Base-by-base conservation (phyloP, 116 monocot genomes). In the Iris pallida region DNA sequence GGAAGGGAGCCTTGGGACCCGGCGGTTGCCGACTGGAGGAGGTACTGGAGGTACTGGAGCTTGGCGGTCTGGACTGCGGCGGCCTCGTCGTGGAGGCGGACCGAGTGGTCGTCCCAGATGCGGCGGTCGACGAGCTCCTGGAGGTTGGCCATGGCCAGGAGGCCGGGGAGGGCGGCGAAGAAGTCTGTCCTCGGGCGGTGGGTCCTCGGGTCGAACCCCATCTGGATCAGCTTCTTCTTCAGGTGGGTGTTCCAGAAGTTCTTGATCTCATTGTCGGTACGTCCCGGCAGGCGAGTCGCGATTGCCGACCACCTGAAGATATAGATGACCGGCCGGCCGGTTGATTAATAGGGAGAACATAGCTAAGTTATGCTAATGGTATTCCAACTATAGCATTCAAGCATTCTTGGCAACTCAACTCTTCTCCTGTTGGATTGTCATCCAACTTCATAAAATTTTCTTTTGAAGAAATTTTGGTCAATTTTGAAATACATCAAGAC, bases 171-270 rank as follows among this genome's bases (percentile, higher is more conserved):
- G 5, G 83, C 69, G 17, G 76, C 76, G 13, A 88, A 83, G 58
- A 88, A 73, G 73, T 82, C 86, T 47, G 40, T 68, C 54, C 72
- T 85, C 45, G 88, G 81, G 79, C 88, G 88, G 79, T 95, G 94
- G 43, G 94, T 95, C 48, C 81, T 77, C 0, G 90, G 94, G 42
- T 95, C 90, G 43, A 95, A 88, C 7, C 94, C 94, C 90, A 86
- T 95, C 83, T 88, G 90, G 9, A 88, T 62, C 53, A 95, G 77
- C 20, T 88, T 67, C 73, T 95, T 95, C 82, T 90, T 90, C 8
- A 95, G 80, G 71, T 95, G 90, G 19, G 94, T 95, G 81, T 95
- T 90, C 94, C 94, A 95, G 80, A 88, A 90, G 68, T 95, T 95
- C 81, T 95, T 95, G 73, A 95, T 95, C 86, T 95, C 94, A 14